A percentile compares a stretch with the other conserved stretches of the same genome.
Evolutionary conservation across 805 yeast species (phyloP).

Genomic region (Saturnispora saitoi): DNA sequence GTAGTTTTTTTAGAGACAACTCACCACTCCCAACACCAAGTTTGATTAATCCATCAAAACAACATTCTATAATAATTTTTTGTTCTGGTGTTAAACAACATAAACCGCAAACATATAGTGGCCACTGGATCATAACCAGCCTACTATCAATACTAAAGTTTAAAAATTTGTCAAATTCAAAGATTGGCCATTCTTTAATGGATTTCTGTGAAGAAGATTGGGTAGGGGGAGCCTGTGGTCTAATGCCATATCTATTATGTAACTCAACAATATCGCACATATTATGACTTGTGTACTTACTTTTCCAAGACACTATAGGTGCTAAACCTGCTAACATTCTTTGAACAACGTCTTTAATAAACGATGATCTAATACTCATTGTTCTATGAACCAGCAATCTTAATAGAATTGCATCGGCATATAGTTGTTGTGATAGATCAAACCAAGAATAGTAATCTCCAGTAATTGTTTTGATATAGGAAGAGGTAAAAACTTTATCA

Average conservation of each 20-base stretch:
- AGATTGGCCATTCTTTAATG: slow-evolving; percentile 8
- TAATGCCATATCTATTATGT: neutral
- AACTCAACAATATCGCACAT: neutral
- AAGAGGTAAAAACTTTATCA: neutral
- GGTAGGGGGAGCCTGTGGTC: slow-evolving; percentile 1
- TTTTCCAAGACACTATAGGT: slow-evolving; percentile 18
- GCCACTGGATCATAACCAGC: slow-evolving; percentile 32
- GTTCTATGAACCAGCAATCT: slow-evolving; percentile 26
- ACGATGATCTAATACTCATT: slow-evolving; percentile 19
- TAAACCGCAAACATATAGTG: slow-evolving; percentile 28
- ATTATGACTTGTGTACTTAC: slow-evolving; percentile 1
- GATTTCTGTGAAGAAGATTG: neutral
- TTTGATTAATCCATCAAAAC: slow-evolving; percentile 27
- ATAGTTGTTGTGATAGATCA: slow-evolving; percentile 31
- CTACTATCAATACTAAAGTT: slow-evolving; percentile 29
- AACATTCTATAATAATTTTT: slow-evolving; percentile 28
- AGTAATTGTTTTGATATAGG: neutral
- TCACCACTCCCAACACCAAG: slow-evolving; percentile 32
- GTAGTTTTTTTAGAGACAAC: slow-evolving; percentile 25
- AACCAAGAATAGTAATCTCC: slow-evolving; percentile 30
- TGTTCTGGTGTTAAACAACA: slow-evolving; percentile 26
- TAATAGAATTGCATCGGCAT: slow-evolving; percentile 32
- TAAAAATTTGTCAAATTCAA: slow-evolving; percentile 24
- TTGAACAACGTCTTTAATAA: slow-evolving; percentile 26
- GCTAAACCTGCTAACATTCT: slow-evolving; percentile 25